Evolutionary conservation across 495 filamentous ascomycete species (phyloP).

Genomic region (Aspergillus hancockii): DNA sequence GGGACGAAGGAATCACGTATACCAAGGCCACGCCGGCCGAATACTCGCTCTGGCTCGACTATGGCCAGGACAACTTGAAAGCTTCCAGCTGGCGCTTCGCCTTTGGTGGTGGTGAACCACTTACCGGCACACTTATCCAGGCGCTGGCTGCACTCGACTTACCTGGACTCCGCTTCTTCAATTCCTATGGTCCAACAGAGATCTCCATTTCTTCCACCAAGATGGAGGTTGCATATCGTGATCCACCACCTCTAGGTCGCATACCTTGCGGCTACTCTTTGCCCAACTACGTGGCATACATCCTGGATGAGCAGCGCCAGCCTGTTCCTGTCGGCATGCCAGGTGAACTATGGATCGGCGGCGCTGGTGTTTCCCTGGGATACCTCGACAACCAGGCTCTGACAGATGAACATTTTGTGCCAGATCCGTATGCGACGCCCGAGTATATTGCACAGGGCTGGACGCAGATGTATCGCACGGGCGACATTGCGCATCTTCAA

Average conservation of each 20-base stretch:
- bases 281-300: conserved; percentile 42
- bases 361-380: conserved; percentile 38
- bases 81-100: conserved; percentile 23
- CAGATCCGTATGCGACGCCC: conserved; percentile 27
- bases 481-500: conserved; percentile 36
- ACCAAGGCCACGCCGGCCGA: conserved; percentile 44
- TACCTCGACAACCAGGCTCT: conserved; percentile 37
- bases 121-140: conserved; percentile 12
- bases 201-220: conserved; percentile 6
- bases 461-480: conserved; percentile 40
- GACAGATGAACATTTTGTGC: conserved; percentile 36
- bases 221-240: conserved; percentile 8
- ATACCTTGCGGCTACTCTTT: too few relatives aligned
- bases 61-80: conserved; percentile 18
- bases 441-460: conserved; percentile 27
- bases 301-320: conserved; percentile 40
- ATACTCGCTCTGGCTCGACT: conserved; percentile 34
- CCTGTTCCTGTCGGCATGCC: conserved; percentile 37
- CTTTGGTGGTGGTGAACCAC: conserved; percentile 28
- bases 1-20: conserved; percentile 29
- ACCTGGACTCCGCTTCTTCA: conserved; percentile 1
- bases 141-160: conserved; percentile 13
- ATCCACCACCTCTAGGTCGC: conserved; percentile 26
- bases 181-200: conserved; percentile 8
- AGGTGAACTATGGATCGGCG: conserved; percentile 47